Base-by-base conservation (phyloP, 352 stramenopile genomes). In the Phytophthora pisi region DNA sequence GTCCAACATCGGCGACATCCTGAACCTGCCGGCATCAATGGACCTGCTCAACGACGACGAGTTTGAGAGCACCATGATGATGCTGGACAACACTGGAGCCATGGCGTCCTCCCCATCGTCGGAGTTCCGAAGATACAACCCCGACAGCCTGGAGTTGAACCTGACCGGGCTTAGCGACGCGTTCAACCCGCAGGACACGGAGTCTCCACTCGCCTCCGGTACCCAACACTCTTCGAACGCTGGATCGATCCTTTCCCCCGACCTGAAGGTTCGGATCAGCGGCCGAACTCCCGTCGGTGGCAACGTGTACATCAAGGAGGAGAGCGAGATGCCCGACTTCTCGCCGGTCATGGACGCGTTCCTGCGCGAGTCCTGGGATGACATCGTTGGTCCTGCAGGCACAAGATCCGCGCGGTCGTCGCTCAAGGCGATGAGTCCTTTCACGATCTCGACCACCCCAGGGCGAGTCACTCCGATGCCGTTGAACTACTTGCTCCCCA, bases 21-120 rank as follows among this genome's bases (percentile, higher is more conserved):
- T 88, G 23, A 83, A 78, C 30, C 51, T 89, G n/a, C 64, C 79
- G 0, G 53, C 70, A 6, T 65, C 78, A 23, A 71, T 80, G 38
- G 80, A 88, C 54, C 53, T 88, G 40, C 72, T 89, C 10, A 70
- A 89, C 45, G 83, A 89, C 67, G 77, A 78, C 28, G 83, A 89
- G 50, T 83, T 89, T 46, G 81, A 88, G 67, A 86, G 73, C 68
- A 86, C 81, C 23, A 86, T 89, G 78, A 78, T 84, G 75, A 70
- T 91, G 77, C 69, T 91, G 9, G 79, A 88, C 38, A 70, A 75
- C 61, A 26, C 55, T 1, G 57, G 40, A 10, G 34, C 56, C 10
- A 24, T 58, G 36, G 23, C 58, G 20, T 66, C 62, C 28, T 68
- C 70, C 11, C 58, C 54, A 0, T 70, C 54, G 15, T 70, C 64